Percentiles rank a stretch among this genome's conserved stretches.
These are phyloP conservation scores for Sarcocystis neurona DNA, from an alignment of 169 alveolate species.

Conservation along the genomic window DNA sequence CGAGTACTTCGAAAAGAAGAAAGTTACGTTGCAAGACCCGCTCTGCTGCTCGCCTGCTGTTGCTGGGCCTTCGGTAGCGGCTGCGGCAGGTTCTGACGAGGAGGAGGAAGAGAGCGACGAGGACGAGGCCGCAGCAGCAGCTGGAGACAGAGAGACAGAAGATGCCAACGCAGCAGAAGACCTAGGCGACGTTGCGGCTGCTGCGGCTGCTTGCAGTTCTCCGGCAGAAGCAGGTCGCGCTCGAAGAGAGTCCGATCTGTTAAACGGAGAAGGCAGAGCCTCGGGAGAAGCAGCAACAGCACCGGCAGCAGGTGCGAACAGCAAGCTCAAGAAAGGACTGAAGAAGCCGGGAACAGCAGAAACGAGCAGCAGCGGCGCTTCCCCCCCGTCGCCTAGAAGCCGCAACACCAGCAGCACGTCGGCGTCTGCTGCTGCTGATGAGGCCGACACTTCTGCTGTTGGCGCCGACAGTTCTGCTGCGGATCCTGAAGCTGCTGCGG, in stretches of 20 bases:
- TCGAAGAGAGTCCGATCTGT: too few relatives aligned
- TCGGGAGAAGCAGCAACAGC: neutral
- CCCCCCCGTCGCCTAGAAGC: neutral
- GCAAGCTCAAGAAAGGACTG: too few relatives aligned
- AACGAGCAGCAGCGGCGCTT: too few relatives aligned
- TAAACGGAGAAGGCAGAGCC: conserved; percentile 61
- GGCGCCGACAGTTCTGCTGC: too few relatives aligned
- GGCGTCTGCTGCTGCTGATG: too few relatives aligned
- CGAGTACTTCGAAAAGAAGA: conserved; percentile 50
- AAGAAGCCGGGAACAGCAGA: too few relatives aligned
- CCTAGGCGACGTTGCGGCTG: neutral
- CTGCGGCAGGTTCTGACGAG: neutral
- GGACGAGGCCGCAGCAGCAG: conserved; percentile 11
- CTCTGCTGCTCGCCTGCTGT: conserved; percentile 6
- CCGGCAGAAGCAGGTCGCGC: too few relatives aligned
- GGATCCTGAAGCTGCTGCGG: neutral
- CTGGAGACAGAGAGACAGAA: neutral
- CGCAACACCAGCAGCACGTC: conserved; percentile 6
- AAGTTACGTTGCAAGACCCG: conserved; percentile 37
- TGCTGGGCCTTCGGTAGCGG: neutral
- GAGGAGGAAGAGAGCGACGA: neutral
- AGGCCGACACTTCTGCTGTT: too few relatives aligned
- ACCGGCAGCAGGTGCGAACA: conserved; percentile 64
- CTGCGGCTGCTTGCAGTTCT: conserved; percentile 16
- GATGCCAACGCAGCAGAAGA: neutral